Base-by-base conservation (phyloP, 2,329 filamentous ascomycete species). In the Verticillium dahliae region DNA sequence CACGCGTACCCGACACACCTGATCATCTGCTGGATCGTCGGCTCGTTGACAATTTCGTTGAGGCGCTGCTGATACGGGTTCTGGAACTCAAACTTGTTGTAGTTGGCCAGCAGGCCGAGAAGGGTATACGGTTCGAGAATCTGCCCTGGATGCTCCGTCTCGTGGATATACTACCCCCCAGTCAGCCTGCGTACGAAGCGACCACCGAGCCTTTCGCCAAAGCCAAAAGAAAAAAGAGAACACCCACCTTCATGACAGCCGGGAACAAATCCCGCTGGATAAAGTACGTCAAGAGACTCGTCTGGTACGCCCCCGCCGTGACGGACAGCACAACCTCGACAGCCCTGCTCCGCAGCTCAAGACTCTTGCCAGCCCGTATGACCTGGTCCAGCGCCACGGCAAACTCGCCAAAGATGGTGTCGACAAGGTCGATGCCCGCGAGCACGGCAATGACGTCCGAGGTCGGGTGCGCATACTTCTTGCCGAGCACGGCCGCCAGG, bases 31-130 rank as follows among this genome's bases (percentile, higher is more conserved):
- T 89, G 85, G 69, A 98, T 97, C 2, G 90, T 89, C 0, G 83
- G 80, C 71, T 98, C 93, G 71, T 99, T 97, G 69, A 97, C 92
- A 74, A 98, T 98, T 73, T 98, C 93, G 69, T 94, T 92, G 15
- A 99, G 83, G 34, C 94, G 90, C 65, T 96, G 80, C 69, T 95
- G 90, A 69, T 99, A 99, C 0, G 94, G 94, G 68, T 99, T 99
- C 72, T 97, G 93, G 62, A 96, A 94, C 75, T 99, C 95, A 71
- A 99, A 99, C 74, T 98, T 99, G 83, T 99, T 98, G 82, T 98
- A 98, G 76, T 98, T 99, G 66, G 91, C 90, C 60, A 99, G 80
- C 4, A 98, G 81, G 13, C 94, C 94, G 22, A 97, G 81, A 10
- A 98, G 83, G 14, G 89, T 85, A 67, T 97, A 92, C 0, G 94